Conservation (phyloP, 148 eudicot species). For the Fagopyrum esculentum region DNA sequence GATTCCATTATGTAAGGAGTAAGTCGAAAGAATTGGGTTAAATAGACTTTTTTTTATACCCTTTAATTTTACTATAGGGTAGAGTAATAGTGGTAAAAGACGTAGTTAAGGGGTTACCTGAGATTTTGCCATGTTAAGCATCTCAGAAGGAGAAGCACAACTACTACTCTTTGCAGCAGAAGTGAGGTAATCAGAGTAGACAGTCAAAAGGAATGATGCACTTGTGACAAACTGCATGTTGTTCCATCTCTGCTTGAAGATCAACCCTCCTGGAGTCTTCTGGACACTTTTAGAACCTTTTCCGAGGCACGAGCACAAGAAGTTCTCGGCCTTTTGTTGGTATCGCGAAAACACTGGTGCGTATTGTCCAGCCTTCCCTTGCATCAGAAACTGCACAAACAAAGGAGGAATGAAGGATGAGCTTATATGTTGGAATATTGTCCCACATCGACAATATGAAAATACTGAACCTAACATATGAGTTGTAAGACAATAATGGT, state of each 20-base stretch:
- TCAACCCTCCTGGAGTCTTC: slow-evolving; percentile 88
- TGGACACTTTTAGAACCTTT: slow-evolving; percentile 70
- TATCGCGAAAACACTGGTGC: slow-evolving; percentile 50
- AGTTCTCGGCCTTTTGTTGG: slow-evolving; percentile 82
- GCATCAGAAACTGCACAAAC: slow-evolving; percentile 68
- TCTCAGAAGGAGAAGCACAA: slow-evolving; percentile 68
- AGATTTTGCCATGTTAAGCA: slow-evolving; percentile 67
- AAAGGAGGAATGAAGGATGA: background rate
- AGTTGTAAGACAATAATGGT: too few relatives aligned
- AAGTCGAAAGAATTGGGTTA: too few relatives aligned
- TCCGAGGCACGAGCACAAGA: slow-evolving; percentile 91
- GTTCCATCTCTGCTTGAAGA: slow-evolving; percentile 95
- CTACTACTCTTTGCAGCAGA: slow-evolving; percentile 54
- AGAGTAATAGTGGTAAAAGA: too few relatives aligned
- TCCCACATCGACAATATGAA: too few relatives aligned
- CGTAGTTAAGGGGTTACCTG: slow-evolving; percentile 41
- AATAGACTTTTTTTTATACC: too few relatives aligned
- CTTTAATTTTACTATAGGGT: too few relatives aligned
- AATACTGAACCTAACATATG: too few relatives aligned
- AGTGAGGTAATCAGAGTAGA: slow-evolving; percentile 81
- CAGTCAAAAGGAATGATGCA: slow-evolving; percentile 78
- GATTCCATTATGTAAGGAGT: background rate
- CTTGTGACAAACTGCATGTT: slow-evolving; percentile 94
- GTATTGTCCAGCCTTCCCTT: slow-evolving; percentile 56
- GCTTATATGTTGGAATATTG: too few relatives aligned